phyloP scores from a whole-genome alignment of 1,139 yeast species.

The Yamadazyma dendronema region DNA sequence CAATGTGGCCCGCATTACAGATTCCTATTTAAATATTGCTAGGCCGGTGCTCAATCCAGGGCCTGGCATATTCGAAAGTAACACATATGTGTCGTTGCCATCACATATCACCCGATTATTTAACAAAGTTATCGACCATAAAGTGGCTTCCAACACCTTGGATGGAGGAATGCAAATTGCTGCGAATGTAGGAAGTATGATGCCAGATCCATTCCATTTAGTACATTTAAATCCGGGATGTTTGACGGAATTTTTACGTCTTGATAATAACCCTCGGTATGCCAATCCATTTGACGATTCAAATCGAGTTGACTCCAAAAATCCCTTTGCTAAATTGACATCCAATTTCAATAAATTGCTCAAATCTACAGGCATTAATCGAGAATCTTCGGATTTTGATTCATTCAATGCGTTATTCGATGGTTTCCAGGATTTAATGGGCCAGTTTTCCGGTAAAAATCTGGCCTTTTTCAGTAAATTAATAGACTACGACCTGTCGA shows the following conservation, averaged over 20 bases:
- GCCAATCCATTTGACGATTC: slow-evolving; percentile 8
- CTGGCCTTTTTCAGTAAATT: slow-evolving; percentile 19
- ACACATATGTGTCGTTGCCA: slow-evolving; percentile 44
- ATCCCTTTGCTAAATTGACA: slow-evolving; percentile 36
- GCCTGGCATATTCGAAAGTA: slow-evolving; percentile 30
- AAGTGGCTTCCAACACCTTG: slow-evolving; percentile 28
- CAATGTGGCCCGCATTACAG: slow-evolving; percentile 20
- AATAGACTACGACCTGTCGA: slow-evolving; percentile 23
- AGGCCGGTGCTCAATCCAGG: slow-evolving; percentile 33
- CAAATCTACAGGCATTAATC: slow-evolving; percentile 13
- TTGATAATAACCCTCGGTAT: slow-evolving; percentile 13
- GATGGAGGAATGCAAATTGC: slow-evolving; percentile 56
- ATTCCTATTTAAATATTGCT: slow-evolving; percentile 35
- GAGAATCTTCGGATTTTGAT: slow-evolving; percentile 1
- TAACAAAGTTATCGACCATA: slow-evolving; percentile 21
- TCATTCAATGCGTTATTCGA: slow-evolving; percentile 3
- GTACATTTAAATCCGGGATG: slow-evolving; percentile 60
- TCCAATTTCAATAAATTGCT: slow-evolving; percentile 32
- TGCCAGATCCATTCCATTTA: slow-evolving; percentile 50
- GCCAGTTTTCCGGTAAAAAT: slow-evolving; percentile 4
- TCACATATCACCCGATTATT: slow-evolving; percentile 38
- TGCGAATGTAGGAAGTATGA: slow-evolving; percentile 52
- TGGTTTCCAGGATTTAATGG: slow-evolving; percentile 7
- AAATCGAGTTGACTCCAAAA: slow-evolving; percentile 14
- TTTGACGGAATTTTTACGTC: slow-evolving; percentile 27